Conservation (phyloP, 495 filamentous ascomycete genomes). For the Penicillium lagena region DNA sequence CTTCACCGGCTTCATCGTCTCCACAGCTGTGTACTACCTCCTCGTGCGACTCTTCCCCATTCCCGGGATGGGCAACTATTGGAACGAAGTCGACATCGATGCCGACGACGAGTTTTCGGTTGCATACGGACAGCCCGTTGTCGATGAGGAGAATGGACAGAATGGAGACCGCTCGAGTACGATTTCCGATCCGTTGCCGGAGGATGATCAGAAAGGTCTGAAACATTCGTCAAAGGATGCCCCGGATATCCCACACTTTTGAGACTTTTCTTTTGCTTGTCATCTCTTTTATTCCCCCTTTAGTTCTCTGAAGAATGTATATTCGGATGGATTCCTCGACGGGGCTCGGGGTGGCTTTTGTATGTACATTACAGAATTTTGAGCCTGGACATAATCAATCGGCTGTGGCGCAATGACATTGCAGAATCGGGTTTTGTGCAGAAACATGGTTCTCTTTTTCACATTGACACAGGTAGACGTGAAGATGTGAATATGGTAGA, state of each 20-base stretch:
- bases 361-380: too few relatives aligned
- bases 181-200: constrained; percentile 7
- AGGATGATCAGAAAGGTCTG: constrained; percentile 15
- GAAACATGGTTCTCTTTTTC: too few relatives aligned
- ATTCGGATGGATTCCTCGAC: not conserved
- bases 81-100: constrained; percentile 77
- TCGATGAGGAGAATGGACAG: constrained; percentile 15
- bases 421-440: too few relatives aligned
- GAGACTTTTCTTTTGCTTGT: not conserved
- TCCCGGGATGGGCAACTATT: constrained; percentile 64
- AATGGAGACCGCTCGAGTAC: constrained; percentile 2
- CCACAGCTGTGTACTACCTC: constrained; percentile 57
- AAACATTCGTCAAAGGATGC: constrained; percentile 8
- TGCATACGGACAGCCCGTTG: constrained; percentile 34
- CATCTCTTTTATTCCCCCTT: not conserved
- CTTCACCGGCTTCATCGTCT: constrained; percentile 76
- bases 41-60: constrained; percentile 66
- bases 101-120: constrained; percentile 27
- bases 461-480: too few relatives aligned
- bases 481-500: too few relatives aligned
- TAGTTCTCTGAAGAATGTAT: not conserved
- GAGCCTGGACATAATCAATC: too few relatives aligned
- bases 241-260: not conserved
- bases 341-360: too few relatives aligned
- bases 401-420: too few relatives aligned